These are phyloP conservation scores for Torulaspora indica DNA, from an alignment of 805 yeast species.

Conservation along the genomic window DNA sequence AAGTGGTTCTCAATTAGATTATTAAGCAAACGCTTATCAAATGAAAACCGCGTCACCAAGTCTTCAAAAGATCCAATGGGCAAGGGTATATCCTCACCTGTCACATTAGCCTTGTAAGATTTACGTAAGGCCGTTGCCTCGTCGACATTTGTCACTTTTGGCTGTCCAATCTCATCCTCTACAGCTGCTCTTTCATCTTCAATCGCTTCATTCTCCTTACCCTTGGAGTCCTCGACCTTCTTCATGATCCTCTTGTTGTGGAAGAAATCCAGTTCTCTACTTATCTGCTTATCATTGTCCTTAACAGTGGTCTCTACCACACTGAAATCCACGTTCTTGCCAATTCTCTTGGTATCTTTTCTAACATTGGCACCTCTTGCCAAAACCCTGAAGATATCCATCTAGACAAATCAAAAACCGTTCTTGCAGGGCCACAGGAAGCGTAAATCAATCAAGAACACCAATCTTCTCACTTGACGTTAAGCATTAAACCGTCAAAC, in stretches of 20 bases:
- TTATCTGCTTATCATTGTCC: constrained; percentile 45
- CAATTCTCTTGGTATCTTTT: constrained; percentile 37
- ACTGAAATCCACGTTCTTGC: constrained; percentile 29
- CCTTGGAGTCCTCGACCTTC: constrained; percentile 25
- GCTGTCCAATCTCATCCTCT: constrained; percentile 37
- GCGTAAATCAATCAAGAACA: neutral
- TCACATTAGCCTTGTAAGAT: constrained; percentile 58
- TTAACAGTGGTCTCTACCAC: constrained; percentile 13
- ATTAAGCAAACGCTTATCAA: constrained; percentile 49
- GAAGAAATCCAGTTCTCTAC: constrained; percentile 80
- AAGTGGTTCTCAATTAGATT: constrained; percentile 69
- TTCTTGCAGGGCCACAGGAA: neutral
- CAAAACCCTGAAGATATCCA: constrained; percentile 87
- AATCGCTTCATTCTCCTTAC: constrained; percentile 18
- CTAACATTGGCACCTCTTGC: constrained; percentile 81
- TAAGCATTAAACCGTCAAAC: neutral
- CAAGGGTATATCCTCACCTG: constrained; percentile 82
- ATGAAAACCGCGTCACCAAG: constrained; percentile 58
- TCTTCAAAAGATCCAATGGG: constrained; percentile 91
- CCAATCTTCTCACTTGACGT: neutral
- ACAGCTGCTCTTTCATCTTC: constrained; percentile 30
- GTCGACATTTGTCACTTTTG: constrained; percentile 46
- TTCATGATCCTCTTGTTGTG: constrained; percentile 45
- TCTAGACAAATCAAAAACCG: constrained; percentile 26
- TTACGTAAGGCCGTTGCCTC: constrained; percentile 63